These are phyloP conservation scores for Clavispora asparagi DNA, from an alignment of 805 yeast species.

Conservation along the genomic window DNA sequence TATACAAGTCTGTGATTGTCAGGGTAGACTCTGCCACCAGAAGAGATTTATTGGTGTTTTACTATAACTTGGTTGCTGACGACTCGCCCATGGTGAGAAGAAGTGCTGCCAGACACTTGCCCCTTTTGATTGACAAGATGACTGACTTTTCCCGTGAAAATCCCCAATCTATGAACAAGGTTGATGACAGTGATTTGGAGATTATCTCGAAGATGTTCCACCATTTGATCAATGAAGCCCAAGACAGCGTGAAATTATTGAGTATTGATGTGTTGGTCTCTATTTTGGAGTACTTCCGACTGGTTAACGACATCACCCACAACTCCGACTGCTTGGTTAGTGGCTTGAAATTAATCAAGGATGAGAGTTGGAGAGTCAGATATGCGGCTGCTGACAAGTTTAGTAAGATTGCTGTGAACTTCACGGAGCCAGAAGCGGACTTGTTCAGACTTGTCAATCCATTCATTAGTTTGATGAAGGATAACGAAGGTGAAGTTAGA, in stretches of 20 bases:
- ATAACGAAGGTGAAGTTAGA: constrained; percentile 92
- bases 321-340: constrained; percentile 58
- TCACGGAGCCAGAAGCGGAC: constrained; percentile 52
- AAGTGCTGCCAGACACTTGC: constrained; percentile 84
- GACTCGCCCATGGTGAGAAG: constrained; percentile 98
- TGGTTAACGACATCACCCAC: constrained; percentile 52
- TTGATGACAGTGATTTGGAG: constrained; percentile 67
- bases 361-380: constrained; percentile 97
- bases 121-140: constrained; percentile 58
- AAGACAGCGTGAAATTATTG: constrained; percentile 90
- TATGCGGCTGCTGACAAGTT: constrained; percentile 97
- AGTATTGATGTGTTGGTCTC: constrained; percentile 85
- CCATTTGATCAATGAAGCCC: constrained; percentile 73
- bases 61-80: constrained; percentile 69
- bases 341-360: constrained; percentile 68
- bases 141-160: constrained; percentile 41
- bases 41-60: constrained; percentile 59
- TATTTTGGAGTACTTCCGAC: constrained; percentile 64
- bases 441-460: constrained; percentile 61
- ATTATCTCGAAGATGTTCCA: constrained; percentile 78
- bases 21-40: constrained; percentile 53
- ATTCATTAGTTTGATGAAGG: constrained; percentile 74
- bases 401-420: constrained; percentile 62
- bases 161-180: constrained; percentile 22
- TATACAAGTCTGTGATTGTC: constrained; percentile 65